A percentile compares a stretch with the other conserved stretches of the same genome.
These are phyloP conservation scores for Polysphondylium violaceum DNA, from an alignment of 78 protist species.

Conservation along the genomic window DNA sequence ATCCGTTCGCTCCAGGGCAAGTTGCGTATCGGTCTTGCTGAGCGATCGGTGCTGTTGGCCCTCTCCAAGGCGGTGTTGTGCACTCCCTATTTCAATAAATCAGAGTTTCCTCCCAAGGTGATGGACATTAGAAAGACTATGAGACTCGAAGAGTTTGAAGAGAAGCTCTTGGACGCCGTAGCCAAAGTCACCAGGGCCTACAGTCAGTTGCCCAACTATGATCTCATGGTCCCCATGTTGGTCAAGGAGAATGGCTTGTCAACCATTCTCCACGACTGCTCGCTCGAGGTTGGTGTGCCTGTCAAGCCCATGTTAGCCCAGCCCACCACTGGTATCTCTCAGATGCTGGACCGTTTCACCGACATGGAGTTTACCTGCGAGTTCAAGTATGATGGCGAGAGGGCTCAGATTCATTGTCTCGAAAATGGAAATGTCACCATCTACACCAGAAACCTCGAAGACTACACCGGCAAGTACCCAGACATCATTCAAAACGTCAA, in stretches of 20 bases:
- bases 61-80: slow-evolving; percentile 91
- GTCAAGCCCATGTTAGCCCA: slow-evolving; percentile 98
- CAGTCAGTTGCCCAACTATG: slow-evolving; percentile 90
- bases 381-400: slow-evolving; percentile 99
- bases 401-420: slow-evolving; percentile 90
- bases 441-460: slow-evolving; percentile 95
- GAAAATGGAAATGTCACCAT: slow-evolving; percentile 86
- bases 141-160: slow-evolving; percentile 64
- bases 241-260: slow-evolving; percentile 44
- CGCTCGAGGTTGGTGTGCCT: slow-evolving; percentile 92
- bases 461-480: slow-evolving; percentile 96
- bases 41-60: slow-evolving; percentile 93
- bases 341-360: slow-evolving; percentile 89
- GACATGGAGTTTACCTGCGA: slow-evolving; percentile 95
- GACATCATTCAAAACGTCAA: slow-evolving; percentile 88
- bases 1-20: slow-evolving; percentile 89
- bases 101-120: background rate
- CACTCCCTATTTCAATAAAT: slow-evolving; percentile 36
- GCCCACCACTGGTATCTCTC: slow-evolving; percentile 91
- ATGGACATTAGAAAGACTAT: slow-evolving; percentile 29
- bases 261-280: slow-evolving; percentile 42
- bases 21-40: slow-evolving; percentile 97
- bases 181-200: slow-evolving; percentile 53
- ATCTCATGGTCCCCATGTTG: slow-evolving; percentile 81
- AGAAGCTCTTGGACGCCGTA: background rate